Evolutionary conservation across 2,329 filamentous ascomycete genomes (phyloP).

Genomic region (Colletotrichum noveboracense): DNA sequence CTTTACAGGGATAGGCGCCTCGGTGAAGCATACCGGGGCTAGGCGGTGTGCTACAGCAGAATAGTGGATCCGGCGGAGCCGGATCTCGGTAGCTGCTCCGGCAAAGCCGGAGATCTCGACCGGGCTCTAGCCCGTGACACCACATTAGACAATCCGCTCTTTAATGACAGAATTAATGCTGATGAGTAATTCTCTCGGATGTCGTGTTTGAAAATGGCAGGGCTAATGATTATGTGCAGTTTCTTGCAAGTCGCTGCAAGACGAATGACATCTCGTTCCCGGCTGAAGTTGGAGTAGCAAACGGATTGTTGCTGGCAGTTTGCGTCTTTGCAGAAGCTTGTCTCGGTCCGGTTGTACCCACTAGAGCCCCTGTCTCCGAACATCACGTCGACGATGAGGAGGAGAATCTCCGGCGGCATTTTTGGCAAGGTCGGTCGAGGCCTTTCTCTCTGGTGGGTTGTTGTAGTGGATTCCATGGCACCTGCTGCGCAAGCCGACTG

Average conservation of each 20-base stretch:
- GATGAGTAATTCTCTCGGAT: neutral
- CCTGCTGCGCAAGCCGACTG: neutral
- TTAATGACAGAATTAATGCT: neutral
- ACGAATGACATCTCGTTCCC: neutral
- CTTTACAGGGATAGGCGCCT: too few species aligned
- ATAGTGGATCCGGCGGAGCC: too few species aligned
- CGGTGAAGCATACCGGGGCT: too few species aligned
- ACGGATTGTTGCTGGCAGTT: neutral
- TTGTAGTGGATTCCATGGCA: neutral
- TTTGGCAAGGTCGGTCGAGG: accelerated
- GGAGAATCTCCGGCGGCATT: neutral
- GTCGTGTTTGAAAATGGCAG: neutral
- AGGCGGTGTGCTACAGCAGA: too few species aligned
- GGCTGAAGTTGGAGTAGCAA: neutral
- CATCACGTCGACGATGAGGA: neutral
- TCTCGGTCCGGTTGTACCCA: neutral
- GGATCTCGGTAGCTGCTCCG: too few species aligned
- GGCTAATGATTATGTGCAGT: neutral
- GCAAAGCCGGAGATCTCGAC: too few species aligned
- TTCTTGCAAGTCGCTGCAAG: neutral
- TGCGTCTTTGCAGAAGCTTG: neutral
- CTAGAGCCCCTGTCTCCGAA: neutral
- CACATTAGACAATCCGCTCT: neutral
- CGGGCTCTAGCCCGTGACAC: too few species aligned
- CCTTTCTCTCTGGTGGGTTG: neutral